phyloP scores from a whole-genome alignment of 306 rosid species.

The Psophocarpus tetragonolobus region DNA sequence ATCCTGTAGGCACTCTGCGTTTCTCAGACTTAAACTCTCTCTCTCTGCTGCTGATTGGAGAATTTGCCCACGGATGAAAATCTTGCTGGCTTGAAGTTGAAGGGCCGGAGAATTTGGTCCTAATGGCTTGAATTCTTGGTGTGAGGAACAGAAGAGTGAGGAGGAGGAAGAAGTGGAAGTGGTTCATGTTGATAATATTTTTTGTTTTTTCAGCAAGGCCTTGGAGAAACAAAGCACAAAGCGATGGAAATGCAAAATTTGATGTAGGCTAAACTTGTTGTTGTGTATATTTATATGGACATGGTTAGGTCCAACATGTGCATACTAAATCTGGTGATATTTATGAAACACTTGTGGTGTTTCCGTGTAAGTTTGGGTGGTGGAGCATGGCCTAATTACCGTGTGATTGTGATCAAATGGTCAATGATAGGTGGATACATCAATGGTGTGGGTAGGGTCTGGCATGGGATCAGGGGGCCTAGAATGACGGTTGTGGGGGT shows the following conservation, averaged over 20 bases:
- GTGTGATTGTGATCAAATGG: slow-evolving; percentile 44
- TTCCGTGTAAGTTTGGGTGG: slow-evolving; percentile 21
- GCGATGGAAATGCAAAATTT: slow-evolving; percentile 30
- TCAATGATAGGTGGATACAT: slow-evolving; percentile 22
- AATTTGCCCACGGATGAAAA: slow-evolving; percentile 39
- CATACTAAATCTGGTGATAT: slow-evolving; percentile 43
- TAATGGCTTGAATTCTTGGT: slow-evolving; percentile 42
- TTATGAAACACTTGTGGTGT: slow-evolving; percentile 28
- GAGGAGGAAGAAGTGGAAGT: slow-evolving; percentile 42
- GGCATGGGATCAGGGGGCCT: slow-evolving; percentile 44
- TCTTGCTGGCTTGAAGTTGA: slow-evolving; percentile 41
- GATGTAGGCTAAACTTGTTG: slow-evolving; percentile 24
- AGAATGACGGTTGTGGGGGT: slow-evolving; percentile 59
- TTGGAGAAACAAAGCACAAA: neutral
- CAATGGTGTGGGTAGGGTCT: slow-evolving; percentile 9
- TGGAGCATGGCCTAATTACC: slow-evolving; percentile 26
- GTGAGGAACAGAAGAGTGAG: slow-evolving; percentile 48
- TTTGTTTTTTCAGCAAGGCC: neutral
- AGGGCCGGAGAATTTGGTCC: slow-evolving; percentile 47
- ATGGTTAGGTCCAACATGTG: slow-evolving; percentile 34
- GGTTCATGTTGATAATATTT: slow-evolving; percentile 37
- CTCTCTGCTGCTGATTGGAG: slow-evolving; percentile 35
- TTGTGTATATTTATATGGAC: slow-evolving; percentile 42
- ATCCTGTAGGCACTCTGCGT: slow-evolving; percentile 88
- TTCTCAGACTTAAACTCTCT: slow-evolving; percentile 55